Evolutionary conservation across 2,329 filamentous ascomycete genomes (phyloP).

Genomic region (Blumeria graminis): DNA sequence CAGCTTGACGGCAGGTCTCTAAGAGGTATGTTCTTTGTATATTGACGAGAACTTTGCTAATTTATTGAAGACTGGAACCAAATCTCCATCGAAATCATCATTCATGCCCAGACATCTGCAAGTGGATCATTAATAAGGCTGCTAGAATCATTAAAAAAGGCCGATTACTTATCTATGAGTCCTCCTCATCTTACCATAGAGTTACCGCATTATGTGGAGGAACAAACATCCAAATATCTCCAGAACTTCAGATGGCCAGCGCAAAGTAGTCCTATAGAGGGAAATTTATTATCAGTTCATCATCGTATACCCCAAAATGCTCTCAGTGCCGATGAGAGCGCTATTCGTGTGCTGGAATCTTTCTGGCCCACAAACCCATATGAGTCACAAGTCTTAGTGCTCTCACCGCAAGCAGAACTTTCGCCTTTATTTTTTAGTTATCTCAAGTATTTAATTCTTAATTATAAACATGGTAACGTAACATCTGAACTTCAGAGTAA

Average conservation of each 20-base stretch:
- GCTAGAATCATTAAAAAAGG: conserved; percentile 47
- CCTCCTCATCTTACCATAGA: conserved; percentile 65
- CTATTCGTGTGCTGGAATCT: conserved; percentile 56
- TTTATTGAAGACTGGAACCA: conserved; percentile 44
- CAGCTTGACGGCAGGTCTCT: conserved; percentile 52
- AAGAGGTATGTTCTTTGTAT: conserved; percentile 22
- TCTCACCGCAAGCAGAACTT: conserved; percentile 61
- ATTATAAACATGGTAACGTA: conserved; percentile 47
- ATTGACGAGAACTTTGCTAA: conserved; percentile 7
- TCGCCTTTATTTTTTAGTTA: conserved; percentile 70
- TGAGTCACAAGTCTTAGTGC: conserved; percentile 54
- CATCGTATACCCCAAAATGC: conserved; percentile 42
- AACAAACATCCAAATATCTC: conserved; percentile 36
- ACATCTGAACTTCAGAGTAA: conserved; percentile 24
- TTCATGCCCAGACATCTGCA: conserved; percentile 47
- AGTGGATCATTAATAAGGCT: conserved; percentile 55
- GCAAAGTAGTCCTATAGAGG: conserved; percentile 15
- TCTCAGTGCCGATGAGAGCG: conserved; percentile 42
- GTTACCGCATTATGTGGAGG: conserved; percentile 46
- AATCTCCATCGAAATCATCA: conserved; percentile 55
- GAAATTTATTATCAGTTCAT: conserved; percentile 41
- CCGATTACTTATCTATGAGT: conserved; percentile 49
- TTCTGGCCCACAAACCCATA: conserved; percentile 52
- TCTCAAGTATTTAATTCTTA: conserved; percentile 51
- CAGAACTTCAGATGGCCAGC: conserved; percentile 45